These are phyloP conservation scores for Chrysophaeum taylorii DNA, from an alignment of 352 stramenopile genomes.

Conservation along the genomic window DNA sequence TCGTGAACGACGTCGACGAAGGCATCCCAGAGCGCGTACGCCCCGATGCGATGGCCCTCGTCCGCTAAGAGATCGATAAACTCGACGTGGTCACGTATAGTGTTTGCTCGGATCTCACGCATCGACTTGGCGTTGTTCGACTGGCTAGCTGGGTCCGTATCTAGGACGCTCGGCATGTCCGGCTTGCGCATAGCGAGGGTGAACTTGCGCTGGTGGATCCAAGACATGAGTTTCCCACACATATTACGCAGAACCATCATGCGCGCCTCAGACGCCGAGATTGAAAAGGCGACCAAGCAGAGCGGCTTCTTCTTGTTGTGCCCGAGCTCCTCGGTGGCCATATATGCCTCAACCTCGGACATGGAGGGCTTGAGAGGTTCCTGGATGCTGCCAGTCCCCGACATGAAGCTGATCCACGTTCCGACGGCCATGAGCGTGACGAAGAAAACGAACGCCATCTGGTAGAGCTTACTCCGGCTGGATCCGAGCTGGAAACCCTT, in stretches of 20 bases:
- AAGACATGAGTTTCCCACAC: background rate
- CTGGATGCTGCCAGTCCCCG: background rate
- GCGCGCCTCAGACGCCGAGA: background rate
- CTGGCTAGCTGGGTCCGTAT: too few species aligned
- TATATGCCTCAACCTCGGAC: background rate
- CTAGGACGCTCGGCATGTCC: too few species aligned
- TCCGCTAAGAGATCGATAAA: constrained; percentile 8
- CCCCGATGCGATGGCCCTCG: constrained; percentile 1
- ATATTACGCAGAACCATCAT: constrained; percentile 12
- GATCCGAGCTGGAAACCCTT: background rate
- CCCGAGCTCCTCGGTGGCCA: background rate
- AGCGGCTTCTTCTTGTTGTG: background rate
- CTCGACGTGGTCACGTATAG: background rate
- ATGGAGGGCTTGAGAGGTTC: background rate
- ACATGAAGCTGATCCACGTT: background rate
- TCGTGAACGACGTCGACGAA: background rate
- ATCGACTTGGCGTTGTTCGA: background rate
- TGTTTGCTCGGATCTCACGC: too few species aligned
- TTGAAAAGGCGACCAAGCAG: constrained; percentile 3
- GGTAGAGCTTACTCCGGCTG: background rate
- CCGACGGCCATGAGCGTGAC: background rate
- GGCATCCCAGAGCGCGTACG: constrained; percentile 1
- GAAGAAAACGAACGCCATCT: background rate
- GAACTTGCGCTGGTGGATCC: background rate
- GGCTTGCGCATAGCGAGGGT: too few species aligned